These are phyloP conservation scores for Dendrobium catenatum DNA, from an alignment of 106 monocot species.

Conservation along the genomic window DNA sequence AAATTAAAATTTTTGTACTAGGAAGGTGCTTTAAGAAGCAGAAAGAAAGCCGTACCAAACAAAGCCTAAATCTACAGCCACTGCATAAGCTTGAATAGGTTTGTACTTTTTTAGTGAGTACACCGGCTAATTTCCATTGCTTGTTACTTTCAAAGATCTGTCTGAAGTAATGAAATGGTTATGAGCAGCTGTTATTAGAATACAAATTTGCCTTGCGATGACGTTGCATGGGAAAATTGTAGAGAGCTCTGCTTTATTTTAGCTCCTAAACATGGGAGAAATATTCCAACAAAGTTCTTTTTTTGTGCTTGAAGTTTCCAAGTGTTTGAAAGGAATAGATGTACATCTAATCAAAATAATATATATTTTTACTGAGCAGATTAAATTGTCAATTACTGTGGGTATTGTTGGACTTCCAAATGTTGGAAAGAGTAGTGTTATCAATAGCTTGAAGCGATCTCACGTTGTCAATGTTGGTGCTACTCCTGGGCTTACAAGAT, in stretches of 20 bases:
- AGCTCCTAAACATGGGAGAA: neutral
- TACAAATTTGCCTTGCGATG: neutral
- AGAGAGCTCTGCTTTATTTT: too few species aligned
- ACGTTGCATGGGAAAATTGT: too few species aligned
- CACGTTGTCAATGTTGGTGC: conserved; percentile 97
- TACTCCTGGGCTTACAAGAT: conserved; percentile 88
- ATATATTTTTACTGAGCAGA: conserved; percentile 34
- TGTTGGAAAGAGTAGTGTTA: conserved; percentile 98
- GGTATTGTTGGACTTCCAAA: conserved; percentile 96
- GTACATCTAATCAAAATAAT: neutral
- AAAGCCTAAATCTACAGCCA: too few species aligned
- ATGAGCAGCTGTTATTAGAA: neutral
- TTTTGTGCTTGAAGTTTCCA: neutral
- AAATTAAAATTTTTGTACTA: too few species aligned
- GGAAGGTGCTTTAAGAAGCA: too few species aligned
- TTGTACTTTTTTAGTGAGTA: too few species aligned
- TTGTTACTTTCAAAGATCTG: too few species aligned
- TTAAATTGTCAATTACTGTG: conserved; percentile 88
- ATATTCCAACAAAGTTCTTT: neutral
- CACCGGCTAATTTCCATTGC: too few species aligned
- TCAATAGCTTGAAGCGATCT: conserved; percentile 97
- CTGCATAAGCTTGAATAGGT: too few species aligned
- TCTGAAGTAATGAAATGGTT: neutral
- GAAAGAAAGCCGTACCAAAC: too few species aligned
- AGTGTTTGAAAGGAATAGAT: too few species aligned